Base-by-base conservation (phyloP, 2,329 filamentous ascomycete species). In the Verticillium nonalfalfae region DNA sequence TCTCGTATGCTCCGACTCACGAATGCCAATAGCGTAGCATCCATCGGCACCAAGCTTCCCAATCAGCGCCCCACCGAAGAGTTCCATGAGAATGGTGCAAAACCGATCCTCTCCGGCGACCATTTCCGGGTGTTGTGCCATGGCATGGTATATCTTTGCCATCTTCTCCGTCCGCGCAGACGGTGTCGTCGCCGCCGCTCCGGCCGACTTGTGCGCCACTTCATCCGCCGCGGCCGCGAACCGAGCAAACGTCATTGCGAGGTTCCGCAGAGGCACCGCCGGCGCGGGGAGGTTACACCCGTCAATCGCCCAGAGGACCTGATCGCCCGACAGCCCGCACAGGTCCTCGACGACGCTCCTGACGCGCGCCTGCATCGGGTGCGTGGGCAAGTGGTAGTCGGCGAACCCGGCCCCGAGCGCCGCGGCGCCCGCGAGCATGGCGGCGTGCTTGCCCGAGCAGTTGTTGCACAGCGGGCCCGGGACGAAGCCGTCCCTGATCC, bases 21-120 rank as follows among this genome's bases (percentile, higher is more conserved):
- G 69, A 3, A 82, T 65, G 0, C 74, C 79, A 7, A 82, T 67
- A 0, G 73, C 77, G 64, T 82, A 83, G 57, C 77, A 82, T 0
- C 73, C 80, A 64, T 82, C 79, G 0, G 80, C 79, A 0, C 80
- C 80, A 2, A 82, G 52, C 63, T 83, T 83, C 1, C 80, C 79
- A 40, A 81, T 72, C 0, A 81, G 59, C 0, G 62, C 34, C 0
- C 75, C 77, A 1, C 64, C 54, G 59, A 75, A 81, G 1, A 68
- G 67, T 10, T 60, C 34, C 78, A 81, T 80, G 1, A 83, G 69
- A 7, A 65, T 64, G 0, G 79, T 82, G 57, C 79, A 82, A 64
- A 82, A 83, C 0, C 79, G 69, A 0, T 70, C 74, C 7, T 79
- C 73, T 0, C 81, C 79, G 0, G 70, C 80, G 1, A 82, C 75